phyloP scores from a whole-genome alignment of 495 filamentous ascomycete species.

The Aspergillus bertholletiae region DNA sequence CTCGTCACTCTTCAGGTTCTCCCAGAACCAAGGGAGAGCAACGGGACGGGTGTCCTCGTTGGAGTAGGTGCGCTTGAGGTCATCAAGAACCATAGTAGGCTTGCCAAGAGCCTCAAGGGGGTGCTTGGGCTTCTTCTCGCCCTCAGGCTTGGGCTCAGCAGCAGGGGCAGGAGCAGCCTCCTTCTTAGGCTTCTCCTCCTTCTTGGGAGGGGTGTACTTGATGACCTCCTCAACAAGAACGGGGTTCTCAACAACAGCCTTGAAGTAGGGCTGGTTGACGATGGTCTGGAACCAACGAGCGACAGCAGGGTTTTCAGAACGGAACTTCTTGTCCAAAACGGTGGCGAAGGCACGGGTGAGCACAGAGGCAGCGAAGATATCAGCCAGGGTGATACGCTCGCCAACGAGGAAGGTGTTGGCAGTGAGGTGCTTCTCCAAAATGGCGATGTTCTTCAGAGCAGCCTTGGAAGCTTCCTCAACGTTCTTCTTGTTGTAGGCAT shows the following conservation, averaged over 20 bases:
- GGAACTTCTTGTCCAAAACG: slow-evolving; percentile 86
- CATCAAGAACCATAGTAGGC: slow-evolving; percentile 80
- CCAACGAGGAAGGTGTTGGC: slow-evolving; percentile 96
- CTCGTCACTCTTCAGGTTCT: slow-evolving; percentile 86
- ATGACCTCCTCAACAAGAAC: slow-evolving; percentile 78
- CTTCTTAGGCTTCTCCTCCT: slow-evolving; percentile 68
- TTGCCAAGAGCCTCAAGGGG: slow-evolving; percentile 82
- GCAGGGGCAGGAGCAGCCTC: slow-evolving; percentile 50
- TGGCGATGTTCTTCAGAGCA: slow-evolving; percentile 60
- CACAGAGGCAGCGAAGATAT: slow-evolving; percentile 77
- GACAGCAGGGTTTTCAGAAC: slow-evolving; percentile 73
- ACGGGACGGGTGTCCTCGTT: slow-evolving; percentile 82
- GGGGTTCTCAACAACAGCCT: slow-evolving; percentile 68
- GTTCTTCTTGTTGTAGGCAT: slow-evolving; percentile 95
- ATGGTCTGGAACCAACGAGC: slow-evolving; percentile 94
- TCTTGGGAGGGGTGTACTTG: slow-evolving; percentile 90
- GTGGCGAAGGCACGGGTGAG: slow-evolving; percentile 80
- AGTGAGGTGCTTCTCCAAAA: slow-evolving; percentile 82
- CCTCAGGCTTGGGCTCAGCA: slow-evolving; percentile 62
- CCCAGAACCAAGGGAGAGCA: slow-evolving; percentile 97
- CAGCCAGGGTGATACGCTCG: slow-evolving; percentile 94
- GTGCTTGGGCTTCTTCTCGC: slow-evolving; percentile 90
- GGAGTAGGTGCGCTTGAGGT: slow-evolving; percentile 99
- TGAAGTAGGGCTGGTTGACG: slow-evolving; percentile 86
- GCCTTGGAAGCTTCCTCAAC: slow-evolving; percentile 73